These are phyloP conservation scores for Fusarium sororula DNA, from an alignment of 2,329 filamentous ascomycete genomes.

Conservation along the genomic window DNA sequence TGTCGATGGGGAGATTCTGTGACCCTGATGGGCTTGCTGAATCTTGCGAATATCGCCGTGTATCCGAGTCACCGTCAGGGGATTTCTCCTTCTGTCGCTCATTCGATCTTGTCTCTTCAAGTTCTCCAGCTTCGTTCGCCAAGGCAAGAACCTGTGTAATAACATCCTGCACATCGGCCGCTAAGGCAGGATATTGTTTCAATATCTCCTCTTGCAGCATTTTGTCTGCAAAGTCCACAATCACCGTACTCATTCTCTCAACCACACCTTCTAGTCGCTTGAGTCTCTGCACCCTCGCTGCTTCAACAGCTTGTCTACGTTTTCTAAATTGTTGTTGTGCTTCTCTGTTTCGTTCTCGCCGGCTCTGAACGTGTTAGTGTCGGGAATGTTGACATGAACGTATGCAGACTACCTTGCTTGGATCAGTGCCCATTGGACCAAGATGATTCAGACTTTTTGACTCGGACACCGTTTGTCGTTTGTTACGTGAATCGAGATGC, in stretches of 20 bases:
- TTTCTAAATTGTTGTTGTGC: constrained; percentile 17
- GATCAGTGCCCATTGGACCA: not conserved
- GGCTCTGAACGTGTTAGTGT: not conserved
- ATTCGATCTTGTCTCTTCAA: not conserved
- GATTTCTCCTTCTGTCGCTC: not conserved
- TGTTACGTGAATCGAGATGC: not conserved
- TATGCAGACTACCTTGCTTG: not conserved
- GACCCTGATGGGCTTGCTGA: not conserved
- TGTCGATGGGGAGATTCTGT: not conserved
- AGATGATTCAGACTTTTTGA: not conserved
- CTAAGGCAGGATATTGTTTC: not conserved
- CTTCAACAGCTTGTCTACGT: constrained; percentile 1
- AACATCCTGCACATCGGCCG: not conserved
- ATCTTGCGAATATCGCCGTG: not conserved
- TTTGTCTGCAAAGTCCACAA: constrained; percentile 9
- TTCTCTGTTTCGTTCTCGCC: constrained; percentile 13
- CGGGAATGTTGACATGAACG: not conserved
- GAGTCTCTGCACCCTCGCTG: not conserved
- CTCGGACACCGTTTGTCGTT: not conserved
- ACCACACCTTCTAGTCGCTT: constrained; percentile 5
- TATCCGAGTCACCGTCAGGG: not conserved
- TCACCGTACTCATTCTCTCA: constrained; percentile 9
- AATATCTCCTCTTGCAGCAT: constrained; percentile 5
- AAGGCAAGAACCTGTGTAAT: not conserved
- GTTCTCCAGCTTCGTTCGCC: constrained; percentile 7